Evolutionary conservation across 23 red algal genomes (phyloP).

Genomic region (Gracilaria gracilis): DNA sequence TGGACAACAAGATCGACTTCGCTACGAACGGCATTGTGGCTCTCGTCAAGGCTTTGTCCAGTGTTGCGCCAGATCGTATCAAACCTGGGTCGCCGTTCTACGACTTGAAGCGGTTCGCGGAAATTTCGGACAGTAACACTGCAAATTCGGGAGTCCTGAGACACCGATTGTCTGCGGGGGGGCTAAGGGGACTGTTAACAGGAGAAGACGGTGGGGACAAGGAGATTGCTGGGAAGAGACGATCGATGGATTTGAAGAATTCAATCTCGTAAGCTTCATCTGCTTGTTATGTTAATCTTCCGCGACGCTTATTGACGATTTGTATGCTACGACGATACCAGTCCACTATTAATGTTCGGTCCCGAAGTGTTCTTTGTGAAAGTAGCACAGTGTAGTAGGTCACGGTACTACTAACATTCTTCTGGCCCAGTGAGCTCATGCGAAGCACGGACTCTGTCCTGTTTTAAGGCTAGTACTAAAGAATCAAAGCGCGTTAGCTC

Average conservation of each 20-base stretch:
- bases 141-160: slow-evolving; percentile 23
- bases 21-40: slow-evolving; percentile 50
- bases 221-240: neutral
- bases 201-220: slow-evolving; percentile 3
- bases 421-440: no score
- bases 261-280: neutral
- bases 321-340: neutral
- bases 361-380: no score
- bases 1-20: slow-evolving; percentile 68
- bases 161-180: slow-evolving; percentile 39
- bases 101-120: slow-evolving; percentile 38
- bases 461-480: no score
- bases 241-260: slow-evolving; percentile 22
- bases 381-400: no score
- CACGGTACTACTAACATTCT: no score
- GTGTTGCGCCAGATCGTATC: slow-evolving; percentile 32
- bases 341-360: neutral
- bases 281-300: neutral
- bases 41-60: slow-evolving; percentile 48
- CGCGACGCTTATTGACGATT: slow-evolving; percentile 13
- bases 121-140: neutral
- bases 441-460: no score
- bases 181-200: slow-evolving; percentile 13
- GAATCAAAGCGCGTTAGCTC: no score
- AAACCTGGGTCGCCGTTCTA: slow-evolving; percentile 45